phyloP scores from a whole-genome alignment of 2,329 filamentous ascomycete genomes.

The Fonsecaea multimorphosa region DNA sequence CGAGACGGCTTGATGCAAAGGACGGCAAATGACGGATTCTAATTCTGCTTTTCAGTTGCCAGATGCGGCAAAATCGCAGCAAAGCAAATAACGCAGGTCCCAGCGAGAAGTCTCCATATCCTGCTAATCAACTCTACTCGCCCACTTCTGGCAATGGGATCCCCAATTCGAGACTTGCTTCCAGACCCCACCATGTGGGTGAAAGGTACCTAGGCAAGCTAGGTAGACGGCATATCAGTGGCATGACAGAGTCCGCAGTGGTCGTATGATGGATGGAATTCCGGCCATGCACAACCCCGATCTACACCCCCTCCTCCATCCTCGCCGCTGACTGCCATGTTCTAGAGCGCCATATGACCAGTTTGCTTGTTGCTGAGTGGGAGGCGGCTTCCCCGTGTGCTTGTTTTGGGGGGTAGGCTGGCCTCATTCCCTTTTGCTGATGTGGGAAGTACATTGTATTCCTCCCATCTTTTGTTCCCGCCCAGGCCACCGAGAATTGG shows the following conservation, averaged over 20 bases:
- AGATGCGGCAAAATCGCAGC: background rate
- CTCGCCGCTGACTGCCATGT: background rate
- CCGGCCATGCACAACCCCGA: background rate
- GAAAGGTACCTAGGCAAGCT: background rate
- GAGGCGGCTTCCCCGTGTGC: background rate
- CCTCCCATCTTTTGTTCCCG: background rate
- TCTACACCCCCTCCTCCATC: background rate
- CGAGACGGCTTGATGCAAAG: background rate
- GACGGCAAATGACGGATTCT: background rate
- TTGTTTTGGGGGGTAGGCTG: background rate
- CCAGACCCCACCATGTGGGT: background rate
- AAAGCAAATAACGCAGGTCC: background rate
- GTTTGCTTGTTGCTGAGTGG: background rate
- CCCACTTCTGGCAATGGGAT: background rate
- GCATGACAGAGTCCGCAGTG: conserved; percentile 2
- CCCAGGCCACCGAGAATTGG: no score
- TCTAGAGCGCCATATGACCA: background rate
- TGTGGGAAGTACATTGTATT: no score
- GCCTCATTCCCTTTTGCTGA: background rate
- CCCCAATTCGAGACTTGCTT: background rate
- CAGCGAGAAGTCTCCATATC: background rate
- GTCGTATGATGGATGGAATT: background rate
- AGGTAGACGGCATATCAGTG: background rate
- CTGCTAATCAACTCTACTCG: background rate
- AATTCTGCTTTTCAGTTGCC: background rate